Base-by-base conservation (phyloP, 73 alveolate species). In the Effrenium voratum region DNA sequence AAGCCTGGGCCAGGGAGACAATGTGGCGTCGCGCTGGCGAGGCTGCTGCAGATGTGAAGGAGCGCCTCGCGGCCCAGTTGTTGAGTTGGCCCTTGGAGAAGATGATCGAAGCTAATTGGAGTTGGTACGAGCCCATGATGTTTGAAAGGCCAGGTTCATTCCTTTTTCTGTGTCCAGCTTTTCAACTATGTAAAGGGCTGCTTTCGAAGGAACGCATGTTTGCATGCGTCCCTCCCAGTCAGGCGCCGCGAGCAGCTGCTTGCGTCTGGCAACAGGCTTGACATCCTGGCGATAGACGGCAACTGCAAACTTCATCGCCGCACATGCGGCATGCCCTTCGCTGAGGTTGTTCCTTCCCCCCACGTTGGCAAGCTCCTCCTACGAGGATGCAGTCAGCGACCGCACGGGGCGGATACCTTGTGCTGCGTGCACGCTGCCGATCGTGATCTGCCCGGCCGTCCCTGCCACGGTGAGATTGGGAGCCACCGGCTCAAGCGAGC, bases 1-100 rank as follows among this genome's bases (percentile, higher is more conserved):
- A 43, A 1, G 79, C 79, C 30, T 81, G 75, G 92, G 92, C 52
- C 55, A 26, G 92, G 38, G 92, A 81, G 47, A 81, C 47, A 16
- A n/a, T 81, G 92, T 81, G 92, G 92, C 57, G 92, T n/a, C 32
- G 92, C 16, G 72, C 52, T 30, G 28, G 76, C 32, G 92, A 47
- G 8, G 15, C 19, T 49, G 92, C 38, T 12, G 52, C 34, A 6
- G 92, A 46, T 26, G 38, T 47, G 6, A 47, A n/a, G 75, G 75
- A 47, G 36, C 50, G 6, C 3, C 57, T 49, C 49, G 75, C 92
- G 13, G 36, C 12, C 22, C 2, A 81, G 43, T 30, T 81, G 8
- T 24, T 81, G 47, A 4, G 75, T 26, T 49, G 24, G 92, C 75
- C 92, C 13, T 52, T 81, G n/a, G 92, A 81, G 75, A 47, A 81